Evolutionary conservation across 148 eudicot species (phyloP).

Genomic region (Fagopyrum homotropicum): DNA sequence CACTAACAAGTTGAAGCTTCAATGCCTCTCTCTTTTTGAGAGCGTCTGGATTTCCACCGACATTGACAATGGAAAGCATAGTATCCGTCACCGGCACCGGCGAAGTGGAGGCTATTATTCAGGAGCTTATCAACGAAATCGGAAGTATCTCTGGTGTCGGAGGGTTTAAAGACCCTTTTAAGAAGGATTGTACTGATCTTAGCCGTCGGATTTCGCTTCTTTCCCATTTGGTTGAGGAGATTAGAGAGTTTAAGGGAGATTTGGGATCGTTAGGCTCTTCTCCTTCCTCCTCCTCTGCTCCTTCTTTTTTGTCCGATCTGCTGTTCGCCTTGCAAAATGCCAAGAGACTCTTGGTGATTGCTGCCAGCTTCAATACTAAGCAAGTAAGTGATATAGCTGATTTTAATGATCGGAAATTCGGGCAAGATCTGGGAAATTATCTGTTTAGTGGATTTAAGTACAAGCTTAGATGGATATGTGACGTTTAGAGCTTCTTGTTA

Average conservation of each 20-base stretch:
- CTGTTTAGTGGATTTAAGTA: neutral
- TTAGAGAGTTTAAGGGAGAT: slow-evolving; percentile 28
- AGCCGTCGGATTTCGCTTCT: slow-evolving; percentile 57
- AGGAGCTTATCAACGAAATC: slow-evolving; percentile 42
- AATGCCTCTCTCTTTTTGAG: neutral
- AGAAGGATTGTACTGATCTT: slow-evolving; percentile 76
- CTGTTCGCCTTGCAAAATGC: slow-evolving; percentile 19
- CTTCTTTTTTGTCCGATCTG: slow-evolving; percentile 20
- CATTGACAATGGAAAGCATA: slow-evolving; percentile 18
- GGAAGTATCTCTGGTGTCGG: slow-evolving; percentile 27
- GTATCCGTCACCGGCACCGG: slow-evolving; percentile 6
- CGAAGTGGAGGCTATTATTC: slow-evolving; percentile 23
- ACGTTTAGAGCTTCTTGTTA: neutral
- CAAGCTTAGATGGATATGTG: neutral
- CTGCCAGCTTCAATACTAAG: slow-evolving; percentile 11
- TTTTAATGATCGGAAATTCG: slow-evolving; percentile 25
- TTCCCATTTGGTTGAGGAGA: slow-evolving; percentile 68
- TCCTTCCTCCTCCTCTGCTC: slow-evolving; percentile 16
- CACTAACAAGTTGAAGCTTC: neutral
- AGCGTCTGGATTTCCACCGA: neutral
- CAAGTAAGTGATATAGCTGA: slow-evolving; percentile 13
- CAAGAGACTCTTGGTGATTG: slow-evolving; percentile 16
- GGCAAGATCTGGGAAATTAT: slow-evolving; percentile 22
- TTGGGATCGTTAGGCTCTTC: slow-evolving; percentile 13
- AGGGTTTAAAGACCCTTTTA: slow-evolving; percentile 44